These are phyloP conservation scores for Sarocladium brachiariae DNA, from an alignment of 2,329 filamentous ascomycete species.

Conservation along the genomic window DNA sequence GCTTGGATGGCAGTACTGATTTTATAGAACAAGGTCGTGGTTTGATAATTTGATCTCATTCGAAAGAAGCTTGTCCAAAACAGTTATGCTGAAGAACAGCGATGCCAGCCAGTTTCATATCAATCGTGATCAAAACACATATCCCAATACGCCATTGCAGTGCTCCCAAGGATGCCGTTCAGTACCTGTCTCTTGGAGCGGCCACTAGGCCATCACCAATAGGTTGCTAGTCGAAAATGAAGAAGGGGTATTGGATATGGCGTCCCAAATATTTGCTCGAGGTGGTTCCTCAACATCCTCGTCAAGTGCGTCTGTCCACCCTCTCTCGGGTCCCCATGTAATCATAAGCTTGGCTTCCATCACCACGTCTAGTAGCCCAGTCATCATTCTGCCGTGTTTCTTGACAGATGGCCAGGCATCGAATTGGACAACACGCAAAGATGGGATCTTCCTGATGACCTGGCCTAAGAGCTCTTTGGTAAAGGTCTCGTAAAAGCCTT, in stretches of 20 bases:
- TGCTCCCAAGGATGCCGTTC: background rate
- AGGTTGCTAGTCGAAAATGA: background rate
- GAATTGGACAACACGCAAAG: slow-evolving; percentile 55
- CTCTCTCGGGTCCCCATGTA: slow-evolving; percentile 61
- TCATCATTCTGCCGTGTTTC: slow-evolving; percentile 59
- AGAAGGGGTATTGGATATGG: background rate
- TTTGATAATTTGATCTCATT: background rate
- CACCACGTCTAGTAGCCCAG: slow-evolving; percentile 48
- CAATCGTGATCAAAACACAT: background rate
- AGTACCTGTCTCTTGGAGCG: background rate
- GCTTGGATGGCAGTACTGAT: too few species aligned
- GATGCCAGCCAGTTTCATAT: background rate
- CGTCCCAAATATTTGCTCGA: background rate
- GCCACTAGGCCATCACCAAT: background rate
- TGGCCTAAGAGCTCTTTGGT: slow-evolving; percentile 48
- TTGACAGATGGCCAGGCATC: slow-evolving; percentile 62
- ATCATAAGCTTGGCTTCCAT: slow-evolving; percentile 43
- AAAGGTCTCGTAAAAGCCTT: slow-evolving; percentile 66
- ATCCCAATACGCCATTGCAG: background rate
- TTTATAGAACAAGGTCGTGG: too few species aligned
- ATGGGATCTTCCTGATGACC: slow-evolving; percentile 51
- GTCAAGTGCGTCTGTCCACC: slow-evolving; percentile 53
- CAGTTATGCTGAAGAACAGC: background rate
- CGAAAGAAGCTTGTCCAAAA: background rate
- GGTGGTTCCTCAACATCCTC: slow-evolving; percentile 9